Percentiles rank a stretch among this genome's conserved stretches.
Evolutionary conservation across 257 asterid genomes (phyloP).

Genomic region (Nicotiana benthamiana): DNA sequence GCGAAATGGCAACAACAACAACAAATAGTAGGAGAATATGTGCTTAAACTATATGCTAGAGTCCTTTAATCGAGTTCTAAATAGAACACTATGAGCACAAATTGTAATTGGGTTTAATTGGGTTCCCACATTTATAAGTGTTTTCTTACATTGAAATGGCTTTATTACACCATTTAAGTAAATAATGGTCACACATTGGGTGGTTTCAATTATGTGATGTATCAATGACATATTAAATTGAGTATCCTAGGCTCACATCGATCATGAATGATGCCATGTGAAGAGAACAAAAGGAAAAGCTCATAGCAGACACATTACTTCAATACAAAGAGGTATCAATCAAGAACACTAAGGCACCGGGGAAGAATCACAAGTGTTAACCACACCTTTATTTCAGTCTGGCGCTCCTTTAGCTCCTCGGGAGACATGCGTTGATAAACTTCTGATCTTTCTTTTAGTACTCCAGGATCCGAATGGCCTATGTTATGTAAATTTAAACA

Average conservation of each 20-base stretch:
- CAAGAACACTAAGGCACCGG: background rate
- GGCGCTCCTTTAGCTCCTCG: constrained; percentile 66
- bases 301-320: no score
- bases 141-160: background rate
- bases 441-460: constrained; percentile 54
- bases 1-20: background rate
- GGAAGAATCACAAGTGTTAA: background rate
- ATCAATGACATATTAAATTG: background rate
- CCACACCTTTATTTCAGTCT: constrained; percentile 56
- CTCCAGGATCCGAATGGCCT: constrained; percentile 85
- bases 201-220: background rate
- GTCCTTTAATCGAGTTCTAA: background rate
- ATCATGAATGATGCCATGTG: background rate
- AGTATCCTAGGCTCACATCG: background rate
- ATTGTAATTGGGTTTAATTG: no score
- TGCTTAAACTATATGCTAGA: background rate
- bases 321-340: background rate
- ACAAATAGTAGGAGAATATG: background rate
- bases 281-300: no score
- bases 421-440: constrained; percentile 44
- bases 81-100: background rate
- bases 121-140: background rate
- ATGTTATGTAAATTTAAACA: background rate
- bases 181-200: background rate
- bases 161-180: background rate